Evolutionary conservation across 1,284 basidiomycete genomes (phyloP).

Genomic region (Irpex rosettiformis): DNA sequence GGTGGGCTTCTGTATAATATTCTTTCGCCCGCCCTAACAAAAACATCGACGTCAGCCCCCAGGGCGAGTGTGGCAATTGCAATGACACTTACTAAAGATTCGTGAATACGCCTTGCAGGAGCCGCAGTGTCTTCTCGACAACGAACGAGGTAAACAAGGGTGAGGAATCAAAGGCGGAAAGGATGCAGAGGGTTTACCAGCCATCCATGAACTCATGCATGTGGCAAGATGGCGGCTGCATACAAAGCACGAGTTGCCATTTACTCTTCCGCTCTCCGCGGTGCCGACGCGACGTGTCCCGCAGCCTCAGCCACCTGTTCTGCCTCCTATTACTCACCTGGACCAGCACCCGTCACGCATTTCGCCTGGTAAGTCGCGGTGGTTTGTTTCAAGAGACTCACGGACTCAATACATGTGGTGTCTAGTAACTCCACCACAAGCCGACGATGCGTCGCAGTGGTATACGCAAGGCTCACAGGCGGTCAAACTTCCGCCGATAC

Average conservation of each 20-base stretch:
- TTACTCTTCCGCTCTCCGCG: conserved; percentile 48
- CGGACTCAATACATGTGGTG: neutral
- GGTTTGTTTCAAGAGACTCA: neutral
- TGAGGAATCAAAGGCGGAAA: too few species aligned
- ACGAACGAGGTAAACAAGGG: too few species aligned
- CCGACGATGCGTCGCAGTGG: conserved; percentile 24
- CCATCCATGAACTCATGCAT: too few species aligned
- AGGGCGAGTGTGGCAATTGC: conserved; percentile 36
- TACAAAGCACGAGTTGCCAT: conserved; percentile 31
- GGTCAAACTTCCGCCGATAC: conserved; percentile 23
- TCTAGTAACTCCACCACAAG: conserved; percentile 26
- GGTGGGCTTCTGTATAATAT: conserved; percentile 63
- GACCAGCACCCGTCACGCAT: conserved; percentile 28
- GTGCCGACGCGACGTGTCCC: conserved; percentile 33
- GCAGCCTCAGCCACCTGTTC: conserved; percentile 26
- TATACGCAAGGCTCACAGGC: conserved; percentile 20
- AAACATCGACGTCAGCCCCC: conserved; percentile 23
- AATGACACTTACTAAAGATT: conserved; percentile 31
- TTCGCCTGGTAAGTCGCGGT: conserved; percentile 28
- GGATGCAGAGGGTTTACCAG: too few species aligned
- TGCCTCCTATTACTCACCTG: conserved; percentile 37
- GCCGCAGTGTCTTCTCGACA: conserved; percentile 43
- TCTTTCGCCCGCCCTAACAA: conserved; percentile 32
- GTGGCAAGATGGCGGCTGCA: conserved; percentile 37
- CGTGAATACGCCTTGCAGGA: conserved; percentile 45